Base-by-base conservation (phyloP, 306 rosid genomes). In the Chamaecrista fasciculata region DNA sequence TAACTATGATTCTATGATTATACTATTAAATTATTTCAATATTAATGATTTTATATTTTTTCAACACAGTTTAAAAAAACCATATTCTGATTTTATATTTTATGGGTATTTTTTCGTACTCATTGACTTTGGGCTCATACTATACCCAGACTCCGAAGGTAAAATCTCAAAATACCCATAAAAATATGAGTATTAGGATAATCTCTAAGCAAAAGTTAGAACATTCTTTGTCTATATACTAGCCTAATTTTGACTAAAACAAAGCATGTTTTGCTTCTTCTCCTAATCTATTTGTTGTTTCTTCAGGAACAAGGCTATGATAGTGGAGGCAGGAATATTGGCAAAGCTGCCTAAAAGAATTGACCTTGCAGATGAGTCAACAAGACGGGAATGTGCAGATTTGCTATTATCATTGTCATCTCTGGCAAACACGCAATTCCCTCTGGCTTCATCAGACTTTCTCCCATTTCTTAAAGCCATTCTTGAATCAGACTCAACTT, bases 231-330 rank as follows among this genome's bases (percentile, higher is more conserved):
- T n/a, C n/a, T n/a, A n/a, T n/a, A n/a, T n/a, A n/a, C n/a, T 62
- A 77, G 63, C 85, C 78, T 33, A 76, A 46, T 78, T 70, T 78
- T 59, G 79, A 67, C 74, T 16, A 43, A 62, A 62, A 79, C 76
- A 49, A 52, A 58, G 70, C 76, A 71, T 75, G 71, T 69, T 78
- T 63, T 44, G 24, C 55, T 50, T 73, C 42, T 47, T n/a, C 50
- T 29, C 57, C 77, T 73, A 24, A 84, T 63, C 11, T 68, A 50
- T 66, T 29, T 55, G 6, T 76, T 26, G 6, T 73, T 47, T 61
- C 70, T 70, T 78, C 86, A 92, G 98, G 89, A 89, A 86, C 87
- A 92, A 90, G 77, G 87, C 95, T 60, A 77, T 89, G 70, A 86
- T 86, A 78, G 85, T 90, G 83, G 96, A 84, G 79, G 93, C 93